These are phyloP conservation scores for Eutreptiella sp. DNA, from an alignment of 208 protist species.

Conservation along the genomic window DNA sequence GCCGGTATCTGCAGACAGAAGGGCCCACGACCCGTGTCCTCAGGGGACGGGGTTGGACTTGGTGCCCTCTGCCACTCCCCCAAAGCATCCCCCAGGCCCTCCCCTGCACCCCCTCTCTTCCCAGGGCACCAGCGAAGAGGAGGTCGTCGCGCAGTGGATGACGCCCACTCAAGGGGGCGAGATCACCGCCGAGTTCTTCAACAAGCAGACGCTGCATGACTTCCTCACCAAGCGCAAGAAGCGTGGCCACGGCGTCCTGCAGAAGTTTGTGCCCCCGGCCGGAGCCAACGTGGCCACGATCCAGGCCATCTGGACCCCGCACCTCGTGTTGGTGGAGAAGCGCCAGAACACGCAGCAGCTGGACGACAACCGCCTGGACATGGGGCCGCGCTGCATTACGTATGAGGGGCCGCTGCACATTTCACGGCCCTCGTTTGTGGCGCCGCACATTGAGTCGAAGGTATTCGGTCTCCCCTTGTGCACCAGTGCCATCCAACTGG, in stretches of 20 bases:
- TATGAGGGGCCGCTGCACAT: slow-evolving; percentile 14
- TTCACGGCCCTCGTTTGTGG: background rate
- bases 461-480: too few species aligned
- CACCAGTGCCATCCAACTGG: too few species aligned
- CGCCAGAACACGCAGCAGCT: slow-evolving; percentile 9
- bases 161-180: too few species aligned
- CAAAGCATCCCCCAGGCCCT: too few species aligned
- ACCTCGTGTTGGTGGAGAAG: background rate
- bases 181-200: slow-evolving; percentile 76
- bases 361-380: too few species aligned
- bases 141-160: too few species aligned
- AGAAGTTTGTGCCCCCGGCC: slow-evolving; percentile 75
- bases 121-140: too few species aligned
- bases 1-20: too few species aligned
- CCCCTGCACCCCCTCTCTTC: too few species aligned
- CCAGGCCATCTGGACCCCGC: slow-evolving; percentile 16
- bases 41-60: too few species aligned
- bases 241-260: slow-evolving; percentile 76
- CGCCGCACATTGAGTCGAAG: slow-evolving; percentile 14
- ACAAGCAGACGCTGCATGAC: slow-evolving; percentile 51
- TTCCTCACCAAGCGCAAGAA: slow-evolving; percentile 67
- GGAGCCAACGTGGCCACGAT: background rate
- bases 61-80: too few species aligned
- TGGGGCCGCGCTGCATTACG: background rate
- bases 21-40: too few species aligned